phyloP scores from a whole-genome alignment of 805 yeast genomes.

The Saturnispora hagleri region DNA sequence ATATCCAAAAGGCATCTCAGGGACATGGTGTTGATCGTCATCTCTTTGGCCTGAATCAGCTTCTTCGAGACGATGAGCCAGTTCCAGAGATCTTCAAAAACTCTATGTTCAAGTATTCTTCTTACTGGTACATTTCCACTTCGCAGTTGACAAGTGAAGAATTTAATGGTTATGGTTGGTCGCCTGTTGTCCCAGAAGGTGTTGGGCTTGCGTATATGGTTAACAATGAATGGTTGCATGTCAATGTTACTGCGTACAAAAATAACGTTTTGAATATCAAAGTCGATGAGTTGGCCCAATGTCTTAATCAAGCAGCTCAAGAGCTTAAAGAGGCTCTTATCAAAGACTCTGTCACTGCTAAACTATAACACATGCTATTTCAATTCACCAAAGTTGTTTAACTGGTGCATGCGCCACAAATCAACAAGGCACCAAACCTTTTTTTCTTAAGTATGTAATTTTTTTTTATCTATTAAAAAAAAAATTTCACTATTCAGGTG shows the following conservation, averaged over 20 bases:
- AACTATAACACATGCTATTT: conserved; percentile 13
- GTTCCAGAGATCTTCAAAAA: conserved; percentile 62
- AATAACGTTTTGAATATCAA: conserved; percentile 47
- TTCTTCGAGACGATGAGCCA: conserved; percentile 43
- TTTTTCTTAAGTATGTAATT: not conserved
- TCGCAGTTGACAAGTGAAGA: conserved; percentile 80
- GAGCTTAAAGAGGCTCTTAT: conserved; percentile 63
- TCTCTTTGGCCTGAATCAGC: conserved; percentile 75
- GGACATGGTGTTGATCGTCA: conserved; percentile 94
- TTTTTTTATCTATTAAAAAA: not conserved
- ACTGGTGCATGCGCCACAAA: not conserved
- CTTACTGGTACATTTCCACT: conserved; percentile 80
- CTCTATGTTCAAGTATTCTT: conserved; percentile 65
- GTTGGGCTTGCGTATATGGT: conserved; percentile 92
- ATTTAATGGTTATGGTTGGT: conserved; percentile 92
- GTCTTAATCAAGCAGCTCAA: conserved; percentile 67
- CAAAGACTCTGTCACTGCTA: conserved; percentile 19
- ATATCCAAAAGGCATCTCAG: conserved; percentile 66
- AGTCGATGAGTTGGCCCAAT: conserved; percentile 52
- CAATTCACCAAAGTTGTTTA: not conserved
- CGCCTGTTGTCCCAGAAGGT: conserved; percentile 91
- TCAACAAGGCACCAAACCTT: not conserved
- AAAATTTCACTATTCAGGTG: not conserved
- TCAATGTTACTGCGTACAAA: conserved; percentile 72
- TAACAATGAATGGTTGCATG: conserved; percentile 74